Percentiles rank a stretch among this genome's conserved stretches.
These are phyloP conservation scores for Neoboletus brunneissimus DNA, from an alignment of 768 basidiomycete species.

Conservation along the genomic window DNA sequence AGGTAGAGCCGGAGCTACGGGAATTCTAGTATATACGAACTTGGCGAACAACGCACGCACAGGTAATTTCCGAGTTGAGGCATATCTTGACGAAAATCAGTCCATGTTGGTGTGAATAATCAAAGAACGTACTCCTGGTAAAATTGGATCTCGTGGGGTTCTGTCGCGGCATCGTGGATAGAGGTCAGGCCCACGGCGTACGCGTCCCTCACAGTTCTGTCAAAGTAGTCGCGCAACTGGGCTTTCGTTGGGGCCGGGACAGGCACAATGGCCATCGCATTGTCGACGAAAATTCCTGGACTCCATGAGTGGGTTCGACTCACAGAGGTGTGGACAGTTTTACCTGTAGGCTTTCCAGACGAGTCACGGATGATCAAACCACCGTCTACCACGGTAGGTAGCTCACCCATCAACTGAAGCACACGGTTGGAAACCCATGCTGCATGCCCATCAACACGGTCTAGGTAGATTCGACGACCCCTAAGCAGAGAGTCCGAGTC, in stretches of 20 bases:
- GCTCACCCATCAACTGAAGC: conserved; percentile 55
- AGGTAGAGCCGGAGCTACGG: conserved; percentile 56
- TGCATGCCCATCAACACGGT: conserved; percentile 81
- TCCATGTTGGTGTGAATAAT: neutral
- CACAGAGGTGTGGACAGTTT: neutral
- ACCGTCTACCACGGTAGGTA: conserved; percentile 67
- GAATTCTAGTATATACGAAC: neutral
- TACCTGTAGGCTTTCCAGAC: conserved; percentile 67
- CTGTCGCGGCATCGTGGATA: conserved; percentile 77
- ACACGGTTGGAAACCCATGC: conserved; percentile 81
- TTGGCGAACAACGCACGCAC: conserved; percentile 37
- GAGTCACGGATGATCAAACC: conserved; percentile 69
- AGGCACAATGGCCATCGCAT: conserved; percentile 77
- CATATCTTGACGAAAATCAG: conserved; percentile 48
- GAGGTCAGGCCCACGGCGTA: conserved; percentile 79
- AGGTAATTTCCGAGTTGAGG: conserved; percentile 64
- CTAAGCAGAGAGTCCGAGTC: conserved; percentile 64
- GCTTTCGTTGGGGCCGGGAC: conserved; percentile 57
- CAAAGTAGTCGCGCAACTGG: conserved; percentile 59
- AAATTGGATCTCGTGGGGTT: conserved; percentile 53
- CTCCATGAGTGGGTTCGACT: neutral
- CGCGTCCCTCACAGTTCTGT: conserved; percentile 64
- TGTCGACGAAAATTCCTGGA: conserved; percentile 77
- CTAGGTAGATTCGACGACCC: conserved; percentile 69
- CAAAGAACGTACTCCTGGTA: conserved; percentile 52